phyloP scores from a whole-genome alignment of 2,329 filamentous ascomycete species.

The Chaetomium sp. region DNA sequence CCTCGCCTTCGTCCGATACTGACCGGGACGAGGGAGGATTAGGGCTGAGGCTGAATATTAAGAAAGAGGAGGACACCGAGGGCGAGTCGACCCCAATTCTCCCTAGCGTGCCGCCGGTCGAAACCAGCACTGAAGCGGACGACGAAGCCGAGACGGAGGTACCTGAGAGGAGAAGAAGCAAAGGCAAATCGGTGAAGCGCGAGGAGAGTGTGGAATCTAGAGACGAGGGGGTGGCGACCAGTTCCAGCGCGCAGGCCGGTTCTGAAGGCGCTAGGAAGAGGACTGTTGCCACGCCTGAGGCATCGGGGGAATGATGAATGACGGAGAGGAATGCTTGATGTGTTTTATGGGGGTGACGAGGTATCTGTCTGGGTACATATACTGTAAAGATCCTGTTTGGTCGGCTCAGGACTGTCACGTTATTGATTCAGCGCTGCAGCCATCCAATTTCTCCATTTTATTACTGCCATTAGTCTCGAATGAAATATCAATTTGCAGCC shows the following conservation, averaged over 20 bases:
- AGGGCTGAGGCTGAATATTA: conserved; percentile 23
- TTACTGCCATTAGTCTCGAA: too few relatives aligned
- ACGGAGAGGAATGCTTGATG: too few relatives aligned
- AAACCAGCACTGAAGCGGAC: conserved; percentile 41
- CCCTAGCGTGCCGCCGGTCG: conserved; percentile 8
- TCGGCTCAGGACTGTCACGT: too few relatives aligned
- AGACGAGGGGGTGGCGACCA: conserved; percentile 20
- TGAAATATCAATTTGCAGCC: too few relatives aligned
- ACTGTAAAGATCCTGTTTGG: too few relatives aligned
- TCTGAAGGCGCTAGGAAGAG: conserved; percentile 13
- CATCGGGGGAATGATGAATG: too few relatives aligned
- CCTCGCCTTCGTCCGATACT: background rate
- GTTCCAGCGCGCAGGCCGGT: conserved; percentile 12
- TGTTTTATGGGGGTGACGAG: too few relatives aligned
- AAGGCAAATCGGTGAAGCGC: conserved; percentile 4
- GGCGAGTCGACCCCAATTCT: conserved; percentile 10
- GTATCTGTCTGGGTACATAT: too few relatives aligned
- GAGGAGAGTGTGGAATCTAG: conserved; percentile 4
- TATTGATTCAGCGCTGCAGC: too few relatives aligned
- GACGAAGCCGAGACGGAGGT: conserved; percentile 29
- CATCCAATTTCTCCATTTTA: too few relatives aligned
- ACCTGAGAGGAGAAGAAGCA: background rate
- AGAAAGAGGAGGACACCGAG: conserved; percentile 30
- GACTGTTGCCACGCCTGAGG: background rate
- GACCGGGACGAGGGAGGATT: background rate